phyloP scores from a whole-genome alignment of 805 yeast genomes.

The Lachancea waltii region DNA sequence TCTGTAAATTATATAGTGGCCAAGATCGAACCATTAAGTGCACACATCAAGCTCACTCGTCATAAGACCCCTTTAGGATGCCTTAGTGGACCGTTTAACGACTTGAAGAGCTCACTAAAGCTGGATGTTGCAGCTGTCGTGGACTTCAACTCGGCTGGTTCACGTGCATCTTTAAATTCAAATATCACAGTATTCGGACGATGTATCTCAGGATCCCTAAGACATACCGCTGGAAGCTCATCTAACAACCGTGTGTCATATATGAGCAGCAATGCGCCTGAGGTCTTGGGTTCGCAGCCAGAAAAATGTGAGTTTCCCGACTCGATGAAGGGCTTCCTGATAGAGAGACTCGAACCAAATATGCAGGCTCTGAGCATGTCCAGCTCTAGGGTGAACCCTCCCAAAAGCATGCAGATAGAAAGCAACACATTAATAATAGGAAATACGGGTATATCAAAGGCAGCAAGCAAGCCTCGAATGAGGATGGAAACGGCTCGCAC shows the following conservation, averaged over 20 bases:
- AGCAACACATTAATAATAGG: conserved; percentile 12
- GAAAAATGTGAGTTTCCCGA: not conserved
- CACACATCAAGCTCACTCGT: not conserved
- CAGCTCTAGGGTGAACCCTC: not conserved
- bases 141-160: too few relatives aligned
- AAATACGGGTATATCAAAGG: conserved; percentile 1
- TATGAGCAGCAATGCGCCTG: not conserved
- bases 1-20: not conserved
- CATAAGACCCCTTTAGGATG: not conserved
- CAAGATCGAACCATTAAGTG: not conserved
- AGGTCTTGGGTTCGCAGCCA: not conserved
- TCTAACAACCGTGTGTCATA: not conserved
- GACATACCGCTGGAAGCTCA: too few relatives aligned
- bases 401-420: conserved; percentile 7
- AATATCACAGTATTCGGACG: too few relatives aligned
- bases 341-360: not conserved
- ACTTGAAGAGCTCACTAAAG: too few relatives aligned
- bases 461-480: not conserved
- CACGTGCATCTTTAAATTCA: too few relatives aligned
- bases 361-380: not conserved
- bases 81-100: too few relatives aligned
- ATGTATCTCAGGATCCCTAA: not conserved
- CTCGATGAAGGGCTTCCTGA: not conserved
- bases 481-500: not conserved
- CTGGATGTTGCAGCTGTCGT: too few relatives aligned